A percentile compares a stretch with the other conserved stretches of the same genome.
Evolutionary conservation across 1,139 yeast species (phyloP).

Genomic region (Yamadazyma atlantica): DNA sequence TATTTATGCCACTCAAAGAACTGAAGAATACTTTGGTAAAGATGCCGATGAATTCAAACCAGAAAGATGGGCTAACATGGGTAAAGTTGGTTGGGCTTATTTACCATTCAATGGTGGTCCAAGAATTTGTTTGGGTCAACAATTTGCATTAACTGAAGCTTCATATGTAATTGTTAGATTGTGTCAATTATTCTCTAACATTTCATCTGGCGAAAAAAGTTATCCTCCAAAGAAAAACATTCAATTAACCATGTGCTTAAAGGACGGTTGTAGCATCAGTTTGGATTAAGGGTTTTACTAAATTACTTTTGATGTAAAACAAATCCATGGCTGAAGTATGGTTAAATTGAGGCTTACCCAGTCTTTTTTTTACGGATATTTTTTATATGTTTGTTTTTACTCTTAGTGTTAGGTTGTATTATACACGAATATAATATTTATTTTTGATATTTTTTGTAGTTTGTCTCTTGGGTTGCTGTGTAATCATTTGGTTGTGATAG

Average conservation of each 20-base stretch:
- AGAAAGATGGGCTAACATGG: constrained; percentile 40
- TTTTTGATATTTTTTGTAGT: not conserved
- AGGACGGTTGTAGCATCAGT: constrained; percentile 26
- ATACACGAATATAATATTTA: not conserved
- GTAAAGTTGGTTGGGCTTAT: constrained; percentile 41
- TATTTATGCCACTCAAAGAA: constrained; percentile 45
- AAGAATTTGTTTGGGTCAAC: constrained; percentile 57
- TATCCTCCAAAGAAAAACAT: constrained; percentile 34
- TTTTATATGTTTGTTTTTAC: not conserved
- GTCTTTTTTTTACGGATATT: no score
- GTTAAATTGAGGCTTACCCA: no score
- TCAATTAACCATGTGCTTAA: constrained; percentile 36
- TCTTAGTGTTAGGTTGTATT: not conserved
- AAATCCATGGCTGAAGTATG: no score
- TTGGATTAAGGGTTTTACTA: no score
- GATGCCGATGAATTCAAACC: constrained; percentile 46
- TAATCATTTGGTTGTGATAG: not conserved
- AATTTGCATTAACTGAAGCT: constrained; percentile 55
- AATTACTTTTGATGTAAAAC: no score
- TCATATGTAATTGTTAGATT: constrained; percentile 46
- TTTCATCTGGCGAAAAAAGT: constrained; percentile 21
- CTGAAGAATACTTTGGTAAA: constrained; percentile 39
- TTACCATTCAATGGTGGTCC: constrained; percentile 61
- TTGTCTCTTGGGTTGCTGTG: no score
- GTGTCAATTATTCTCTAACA: constrained; percentile 30